These are phyloP conservation scores for Lactarius akahatsu DNA, from an alignment of 768 basidiomycete species.

Conservation along the genomic window DNA sequence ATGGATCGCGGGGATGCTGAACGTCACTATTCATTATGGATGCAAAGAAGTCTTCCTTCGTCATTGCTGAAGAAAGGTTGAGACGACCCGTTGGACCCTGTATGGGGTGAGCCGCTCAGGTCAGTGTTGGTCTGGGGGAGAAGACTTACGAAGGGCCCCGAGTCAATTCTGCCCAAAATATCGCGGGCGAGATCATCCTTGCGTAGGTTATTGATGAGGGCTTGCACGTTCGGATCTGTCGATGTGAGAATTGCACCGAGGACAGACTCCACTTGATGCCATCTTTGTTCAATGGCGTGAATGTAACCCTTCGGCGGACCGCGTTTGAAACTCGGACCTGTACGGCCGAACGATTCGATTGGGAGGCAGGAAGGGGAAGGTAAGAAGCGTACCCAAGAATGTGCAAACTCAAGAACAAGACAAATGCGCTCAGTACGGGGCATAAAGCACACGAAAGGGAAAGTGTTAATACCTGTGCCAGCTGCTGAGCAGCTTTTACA, in stretches of 20 bases:
- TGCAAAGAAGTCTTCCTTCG: conserved; percentile 77
- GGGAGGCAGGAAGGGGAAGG: not conserved
- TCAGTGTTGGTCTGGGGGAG: not conserved
- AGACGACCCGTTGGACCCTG: conserved; percentile 71
- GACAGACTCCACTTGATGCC: conserved; percentile 92
- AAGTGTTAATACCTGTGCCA: conserved; percentile 47
- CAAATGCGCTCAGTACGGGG: conserved; percentile 28
- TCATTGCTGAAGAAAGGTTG: conserved; percentile 57
- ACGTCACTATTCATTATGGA: conserved; percentile 63
- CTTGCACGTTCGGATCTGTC: conserved; percentile 61
- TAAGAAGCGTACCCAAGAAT: conserved; percentile 49
- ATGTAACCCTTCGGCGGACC: conserved; percentile 91
- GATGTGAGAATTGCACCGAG: conserved; percentile 79
- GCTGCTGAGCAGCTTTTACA: conserved; percentile 65
- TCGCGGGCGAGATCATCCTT: conserved; percentile 76
- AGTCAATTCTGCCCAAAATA: conserved; percentile 72
- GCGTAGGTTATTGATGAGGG: conserved; percentile 59
- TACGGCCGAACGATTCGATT: conserved; percentile 7
- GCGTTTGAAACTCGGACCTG: conserved; percentile 78
- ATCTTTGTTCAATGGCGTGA: conserved; percentile 86
- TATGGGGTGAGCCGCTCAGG: conserved; percentile 17
- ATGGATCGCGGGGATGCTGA: conserved; percentile 49
- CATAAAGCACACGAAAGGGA: conserved; percentile 22
- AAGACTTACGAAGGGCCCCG: conserved; percentile 65
- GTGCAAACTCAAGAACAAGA: conserved; percentile 53